These are phyloP conservation scores for Termitomyces sp. DNA, from an alignment of 768 basidiomycete genomes.

Conservation along the genomic window DNA sequence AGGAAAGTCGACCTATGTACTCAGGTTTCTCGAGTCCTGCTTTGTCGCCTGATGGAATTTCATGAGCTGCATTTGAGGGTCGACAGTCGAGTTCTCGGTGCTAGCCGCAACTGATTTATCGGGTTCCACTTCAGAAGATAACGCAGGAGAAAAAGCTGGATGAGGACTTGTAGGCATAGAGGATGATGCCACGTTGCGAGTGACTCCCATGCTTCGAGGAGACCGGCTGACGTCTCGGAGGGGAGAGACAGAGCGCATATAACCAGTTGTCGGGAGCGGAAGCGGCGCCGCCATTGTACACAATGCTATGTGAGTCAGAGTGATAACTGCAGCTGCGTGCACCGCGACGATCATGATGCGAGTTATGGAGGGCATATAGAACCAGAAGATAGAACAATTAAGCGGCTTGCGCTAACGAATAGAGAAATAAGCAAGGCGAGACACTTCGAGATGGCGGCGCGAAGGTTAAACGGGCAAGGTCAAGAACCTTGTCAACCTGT, in stretches of 20 bases:
- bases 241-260: slow-evolving; percentile 15
- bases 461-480: slow-evolving; percentile 1
- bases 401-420: slow-evolving; percentile 24
- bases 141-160: background rate
- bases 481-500: background rate
- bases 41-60: slow-evolving; percentile 9
- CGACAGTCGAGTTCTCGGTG: background rate
- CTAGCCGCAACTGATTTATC: background rate
- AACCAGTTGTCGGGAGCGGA: slow-evolving; percentile 22
- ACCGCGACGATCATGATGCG: slow-evolving; percentile 35
- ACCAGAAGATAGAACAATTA: slow-evolving; percentile 13
- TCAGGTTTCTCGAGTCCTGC: slow-evolving; percentile 20
- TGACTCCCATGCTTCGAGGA: slow-evolving; percentile 9
- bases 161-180: background rate
- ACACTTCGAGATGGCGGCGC: slow-evolving; percentile 11
- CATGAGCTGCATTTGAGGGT: slow-evolving; percentile 2
- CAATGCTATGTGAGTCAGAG: slow-evolving; percentile 21
- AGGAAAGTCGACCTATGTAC: slow-evolving; percentile 17
- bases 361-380: slow-evolving; percentile 27
- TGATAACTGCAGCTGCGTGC: slow-evolving; percentile 33
- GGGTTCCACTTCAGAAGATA: background rate
- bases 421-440: slow-evolving; percentile 3
- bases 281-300: slow-evolving; percentile 33
- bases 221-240: background rate
- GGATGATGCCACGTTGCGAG: slow-evolving; percentile 4